Percentiles rank a stretch among this genome's conserved stretches.
Conservation (phyloP, 140 eudicot species). For the Ambrosia hybrid region DNA sequence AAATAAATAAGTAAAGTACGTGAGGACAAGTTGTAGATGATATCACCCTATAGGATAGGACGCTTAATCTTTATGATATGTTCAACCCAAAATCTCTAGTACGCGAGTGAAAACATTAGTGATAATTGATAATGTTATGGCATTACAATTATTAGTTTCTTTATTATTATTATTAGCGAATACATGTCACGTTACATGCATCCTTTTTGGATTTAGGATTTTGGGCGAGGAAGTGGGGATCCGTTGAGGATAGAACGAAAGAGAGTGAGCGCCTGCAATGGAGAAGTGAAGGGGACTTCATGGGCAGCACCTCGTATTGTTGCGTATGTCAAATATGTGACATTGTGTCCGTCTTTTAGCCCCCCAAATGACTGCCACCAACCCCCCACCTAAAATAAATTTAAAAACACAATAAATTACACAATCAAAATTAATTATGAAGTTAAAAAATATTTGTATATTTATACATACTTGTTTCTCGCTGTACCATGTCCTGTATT, state of each 20-base stretch:
- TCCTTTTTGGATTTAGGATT: background rate
- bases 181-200: background rate
- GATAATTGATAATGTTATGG: background rate
- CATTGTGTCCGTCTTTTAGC: slow-evolving; percentile 34
- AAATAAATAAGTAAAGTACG: no score
- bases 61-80: no score
- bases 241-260: slow-evolving; percentile 36
- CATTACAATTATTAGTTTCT: background rate
- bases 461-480: slow-evolving; percentile 3
- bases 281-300: slow-evolving; percentile 42
- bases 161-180: background rate
- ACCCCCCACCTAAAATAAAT: slow-evolving; percentile 34
- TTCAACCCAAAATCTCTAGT: background rate
- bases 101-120: background rate
- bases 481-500: slow-evolving; percentile 36
- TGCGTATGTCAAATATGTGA: slow-evolving; percentile 36
- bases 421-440: background rate
- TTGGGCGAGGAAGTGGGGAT: slow-evolving; percentile 15
- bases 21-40: no score
- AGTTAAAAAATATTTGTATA: background rate
- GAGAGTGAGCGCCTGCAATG: slow-evolving; percentile 36
- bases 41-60: no score
- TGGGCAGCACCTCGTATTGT: slow-evolving; percentile 41
- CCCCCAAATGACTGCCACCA: slow-evolving; percentile 38
- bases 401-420: background rate